Evolutionary conservation across 768 basidiomycete species (phyloP), one percentile per base, ranked within the genome.

Genomic region (Rhizopogon vesiculosus): DNA sequence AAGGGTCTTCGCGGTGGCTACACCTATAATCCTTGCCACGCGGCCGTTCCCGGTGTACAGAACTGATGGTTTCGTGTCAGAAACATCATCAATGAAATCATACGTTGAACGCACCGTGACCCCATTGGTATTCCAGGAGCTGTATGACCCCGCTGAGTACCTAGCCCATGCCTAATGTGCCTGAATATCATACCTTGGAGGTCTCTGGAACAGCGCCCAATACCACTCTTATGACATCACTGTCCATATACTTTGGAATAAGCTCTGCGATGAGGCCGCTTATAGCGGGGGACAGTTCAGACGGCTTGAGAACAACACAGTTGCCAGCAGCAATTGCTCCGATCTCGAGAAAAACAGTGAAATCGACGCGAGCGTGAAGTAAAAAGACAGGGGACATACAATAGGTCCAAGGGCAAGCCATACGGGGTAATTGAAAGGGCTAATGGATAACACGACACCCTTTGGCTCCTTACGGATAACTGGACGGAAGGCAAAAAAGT

Each of bases 241-340:
- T 67, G 66, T 94, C 93, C 56, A 95, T 61, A 62, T 95, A 94
- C 63, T 88, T 83, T 2, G 84, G 83, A 6, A 91, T 41, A 7
- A 93, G 78, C 61, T 90, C 85, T 0, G 84, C 78, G 15, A 91
- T 64, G 10, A 93, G 76, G 9, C 77, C 61, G 42, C 80, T 81
- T 3, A 75, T 72, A 2, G 79, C 77, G 0, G 86, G 81, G 0
- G 81, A 72, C 3, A 81, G 70, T 63, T 94, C 93, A 1, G 92
- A 87, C 0, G 89, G 89, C 66, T 94, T 94, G 51, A 93, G 45
- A 5, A 87, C 70, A 3, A 80, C 82, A 0, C 87, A 75, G 61
- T 85, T 86, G 6, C 93, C 93, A 2, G 91, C 89, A 0, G 91
- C 86, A 41, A 95, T 80, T 1, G 92, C 92, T 7, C 86, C 86